Evolutionary conservation across 345 rosid genomes (phyloP), one percentile per base, ranked within the genome.

Genomic region (Raphanus sativus): DNA sequence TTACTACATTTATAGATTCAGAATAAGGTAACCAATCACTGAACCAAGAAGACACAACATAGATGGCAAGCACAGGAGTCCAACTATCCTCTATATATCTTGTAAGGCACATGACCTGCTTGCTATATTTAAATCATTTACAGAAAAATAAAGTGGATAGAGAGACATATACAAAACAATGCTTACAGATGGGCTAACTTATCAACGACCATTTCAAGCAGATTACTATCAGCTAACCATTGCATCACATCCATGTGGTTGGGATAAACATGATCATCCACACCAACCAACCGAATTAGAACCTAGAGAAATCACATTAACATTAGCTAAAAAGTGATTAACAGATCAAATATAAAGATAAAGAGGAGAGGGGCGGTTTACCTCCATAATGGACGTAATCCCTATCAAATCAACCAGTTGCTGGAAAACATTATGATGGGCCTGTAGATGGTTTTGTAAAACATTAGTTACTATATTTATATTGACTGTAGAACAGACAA

Each of bases 311-410:
- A 62, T 68, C 65, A 79, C 15, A 79, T 60, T n/a, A 68, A 62
- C 34, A 16, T 42, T 48, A 64, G 64, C 72, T 48, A 69, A 48
- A 29, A 77, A 32, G 42, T 3, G 42, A 54, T 74, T 68, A 54
- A 21, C 59, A 80, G 45, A 8, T 21, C 70, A 28, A 55, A 26
- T 55, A 32, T 21, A 71, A 7, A 26, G 32, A 45, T 11, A 12
- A 34, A n/a, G 26, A 70, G 50, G 67, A 54, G 8, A 72, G 1
- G 54, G 24, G 28, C 3, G 17, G 62, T 40, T 71, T 81, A 94
- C 98, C 98, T 94, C 98, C 98, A 92, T 94, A 70, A 92, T 94
- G 75, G 98, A 92, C 33, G 98, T 94, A 69, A 94, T 88, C 74
- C 98, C 98, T 69, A 94, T 92, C 82, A 94, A 88, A 89, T 94